Evolutionary conservation across 2,329 filamentous ascomycete species (phyloP), one percentile per base, ranked within the genome.

Genomic region (Madurella fahalii): DNA sequence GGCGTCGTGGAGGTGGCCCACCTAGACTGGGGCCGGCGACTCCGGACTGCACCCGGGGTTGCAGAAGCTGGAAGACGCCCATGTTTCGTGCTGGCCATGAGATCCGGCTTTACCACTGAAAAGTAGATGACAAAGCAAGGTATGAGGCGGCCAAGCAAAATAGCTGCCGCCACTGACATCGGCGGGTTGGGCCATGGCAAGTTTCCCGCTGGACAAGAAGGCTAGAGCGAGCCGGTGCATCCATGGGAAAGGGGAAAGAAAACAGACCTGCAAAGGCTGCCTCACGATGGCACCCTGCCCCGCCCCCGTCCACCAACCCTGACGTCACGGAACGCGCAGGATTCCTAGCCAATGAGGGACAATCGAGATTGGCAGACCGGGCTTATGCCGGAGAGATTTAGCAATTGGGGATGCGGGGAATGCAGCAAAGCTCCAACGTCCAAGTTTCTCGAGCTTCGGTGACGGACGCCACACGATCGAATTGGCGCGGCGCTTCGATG

Each of bases 321-420:
- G 61, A 64, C 62, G 62, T 64, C 62, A 64, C 62, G 17, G 9
- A 20, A 43, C 42, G 16, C 11, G 25, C n/a, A 43, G 43, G 18
- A 40, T 11, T 15, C 11, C 34, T 30, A 46, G 43, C 62, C 42
- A 64, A 64, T 63, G 40, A 47, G 52, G 30, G n/a, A 47, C 47
- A 4, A 4, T 2, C 4, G 4, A 15, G 11, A 15, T 15, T 37
- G 9, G 34, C 46, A 50, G 44, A 18, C 18, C 59, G 62, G 61
- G 47, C 50, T 45, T 59, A 62, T 58, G 52, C 58, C 59, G 61
- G 61, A 40, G 55, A 18, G 25, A 52, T 40, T 41, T 47, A 30
- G 50, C 42, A 17, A 32, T 50, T 52, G 44, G 39, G 15, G 37
- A 37, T 41, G 42, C 31, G 41, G 32, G 25, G 42, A n/a, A 16